Evolutionary conservation across 108 stramenopile species (phyloP).

Genomic region (Epithemia pelagica): DNA sequence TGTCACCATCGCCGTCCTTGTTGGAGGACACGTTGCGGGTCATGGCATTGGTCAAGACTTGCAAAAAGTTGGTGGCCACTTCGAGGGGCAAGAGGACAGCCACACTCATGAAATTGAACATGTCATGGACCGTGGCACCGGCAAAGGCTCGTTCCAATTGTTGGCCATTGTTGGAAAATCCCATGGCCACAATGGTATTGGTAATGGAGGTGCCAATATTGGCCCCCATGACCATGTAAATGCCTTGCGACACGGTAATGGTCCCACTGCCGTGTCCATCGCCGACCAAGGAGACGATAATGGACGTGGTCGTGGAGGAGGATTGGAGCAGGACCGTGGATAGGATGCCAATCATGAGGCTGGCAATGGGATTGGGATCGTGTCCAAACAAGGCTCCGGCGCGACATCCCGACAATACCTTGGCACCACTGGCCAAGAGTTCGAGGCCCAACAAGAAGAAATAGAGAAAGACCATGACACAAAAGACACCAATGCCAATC

Average conservation of each 20-base stretch:
- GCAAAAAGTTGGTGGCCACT: slow-evolving; percentile 29
- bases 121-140: slow-evolving; percentile 77
- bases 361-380: slow-evolving; percentile 64
- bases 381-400: slow-evolving; percentile 55
- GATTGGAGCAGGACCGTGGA: slow-evolving; percentile 67
- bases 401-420: slow-evolving; percentile 56
- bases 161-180: slow-evolving; percentile 51
- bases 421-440: slow-evolving; percentile 49
- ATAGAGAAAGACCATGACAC: slow-evolving; percentile 58
- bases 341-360: slow-evolving; percentile 57
- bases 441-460: slow-evolving; percentile 71
- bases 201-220: slow-evolving; percentile 73
- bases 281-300: slow-evolving; percentile 66
- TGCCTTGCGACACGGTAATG: slow-evolving; percentile 39
- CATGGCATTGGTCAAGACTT: slow-evolving; percentile 42
- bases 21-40: background rate
- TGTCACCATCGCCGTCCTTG: slow-evolving; percentile 20
- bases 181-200: slow-evolving; percentile 67
- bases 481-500: slow-evolving; percentile 29
- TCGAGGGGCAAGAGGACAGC: slow-evolving; percentile 62
- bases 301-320: slow-evolving; percentile 73
- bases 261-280: slow-evolving; percentile 24
- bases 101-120: slow-evolving; percentile 71
- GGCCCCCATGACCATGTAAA: slow-evolving; percentile 74
- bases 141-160: slow-evolving; percentile 71